These are phyloP conservation scores for Schwanniomyces sp. DNA, from an alignment of 805 yeast species.

Conservation along the genomic window DNA sequence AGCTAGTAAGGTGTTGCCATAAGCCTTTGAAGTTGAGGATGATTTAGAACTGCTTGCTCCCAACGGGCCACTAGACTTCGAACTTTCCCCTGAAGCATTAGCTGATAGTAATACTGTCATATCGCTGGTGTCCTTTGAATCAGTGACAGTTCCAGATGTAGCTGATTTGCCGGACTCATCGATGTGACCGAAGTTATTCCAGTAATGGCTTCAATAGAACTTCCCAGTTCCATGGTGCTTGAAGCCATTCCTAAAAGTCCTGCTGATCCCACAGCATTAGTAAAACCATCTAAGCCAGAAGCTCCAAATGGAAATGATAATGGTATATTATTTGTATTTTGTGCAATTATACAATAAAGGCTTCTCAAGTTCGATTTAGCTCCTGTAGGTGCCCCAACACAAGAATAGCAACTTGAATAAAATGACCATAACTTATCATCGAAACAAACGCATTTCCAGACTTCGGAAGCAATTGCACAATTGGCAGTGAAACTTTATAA, in stretches of 20 bases:
- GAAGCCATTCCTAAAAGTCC: neutral
- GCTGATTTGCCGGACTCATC: too few species aligned
- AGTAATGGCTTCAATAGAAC: neutral
- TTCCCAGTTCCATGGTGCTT: neutral
- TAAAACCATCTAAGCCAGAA: neutral
- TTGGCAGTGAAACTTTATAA: neutral
- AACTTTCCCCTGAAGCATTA: neutral
- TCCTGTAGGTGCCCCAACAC: neutral
- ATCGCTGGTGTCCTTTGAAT: neutral
- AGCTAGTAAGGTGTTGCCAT: neutral
- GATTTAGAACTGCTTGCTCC: neutral
- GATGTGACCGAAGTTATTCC: too few species aligned
- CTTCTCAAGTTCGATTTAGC: neutral
- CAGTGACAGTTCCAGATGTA: neutral
- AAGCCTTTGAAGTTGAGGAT: neutral
- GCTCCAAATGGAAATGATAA: neutral
- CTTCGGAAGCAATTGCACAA: neutral
- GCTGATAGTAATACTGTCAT: neutral
- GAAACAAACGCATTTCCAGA: neutral
- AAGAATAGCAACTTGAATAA: neutral
- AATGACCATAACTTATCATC: neutral
- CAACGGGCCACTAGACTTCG: neutral
- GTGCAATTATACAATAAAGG: neutral
- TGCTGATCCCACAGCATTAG: neutral
- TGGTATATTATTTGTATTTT: neutral